phyloP scores from a whole-genome alignment of 495 filamentous ascomycete species.

The Hypoxylon rickii region DNA sequence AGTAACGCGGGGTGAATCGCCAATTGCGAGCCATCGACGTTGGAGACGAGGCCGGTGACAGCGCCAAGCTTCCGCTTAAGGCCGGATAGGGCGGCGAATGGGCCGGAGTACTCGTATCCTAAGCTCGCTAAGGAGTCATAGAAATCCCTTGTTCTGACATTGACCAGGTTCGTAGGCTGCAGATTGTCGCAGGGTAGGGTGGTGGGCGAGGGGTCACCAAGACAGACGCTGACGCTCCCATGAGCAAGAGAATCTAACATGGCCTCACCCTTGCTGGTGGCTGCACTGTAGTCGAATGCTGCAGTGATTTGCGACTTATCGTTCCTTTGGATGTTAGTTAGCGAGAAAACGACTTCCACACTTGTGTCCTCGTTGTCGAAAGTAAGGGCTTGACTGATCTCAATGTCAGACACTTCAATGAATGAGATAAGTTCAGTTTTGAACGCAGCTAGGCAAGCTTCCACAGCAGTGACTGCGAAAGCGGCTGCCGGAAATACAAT shows the following conservation, averaged over 20 bases:
- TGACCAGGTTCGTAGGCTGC: conserved; percentile 29
- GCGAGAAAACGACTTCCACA: neutral
- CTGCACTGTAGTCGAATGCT: conserved; percentile 21
- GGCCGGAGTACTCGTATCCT: conserved; percentile 22
- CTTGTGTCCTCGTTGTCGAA: neutral
- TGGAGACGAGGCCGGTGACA: conserved; percentile 3
- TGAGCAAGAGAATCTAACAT: conserved; percentile 33
- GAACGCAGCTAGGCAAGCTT: neutral
- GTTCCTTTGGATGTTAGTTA: neutral
- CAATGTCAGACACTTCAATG: neutral
- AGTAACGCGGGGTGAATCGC: conserved; percentile 38
- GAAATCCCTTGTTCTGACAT: conserved; percentile 8
- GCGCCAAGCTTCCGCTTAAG: conserved; percentile 8
- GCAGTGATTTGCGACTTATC: neutral
- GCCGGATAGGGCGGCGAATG: conserved; percentile 4
- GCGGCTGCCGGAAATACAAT: neutral
- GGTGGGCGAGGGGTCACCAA: conserved; percentile 5
- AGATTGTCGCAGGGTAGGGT: conserved; percentile 24
- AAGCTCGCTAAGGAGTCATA: conserved; percentile 23
- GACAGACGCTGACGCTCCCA: conserved; percentile 12
- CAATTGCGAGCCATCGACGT: neutral
- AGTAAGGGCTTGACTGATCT: neutral
- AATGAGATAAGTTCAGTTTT: neutral
- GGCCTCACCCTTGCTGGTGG: neutral
- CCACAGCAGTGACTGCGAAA: neutral